Percentiles rank a stretch among this genome's conserved stretches.
Conservation (phyloP, 2,329 filamentous ascomycete species). For the Claviceps maximensis region DNA sequence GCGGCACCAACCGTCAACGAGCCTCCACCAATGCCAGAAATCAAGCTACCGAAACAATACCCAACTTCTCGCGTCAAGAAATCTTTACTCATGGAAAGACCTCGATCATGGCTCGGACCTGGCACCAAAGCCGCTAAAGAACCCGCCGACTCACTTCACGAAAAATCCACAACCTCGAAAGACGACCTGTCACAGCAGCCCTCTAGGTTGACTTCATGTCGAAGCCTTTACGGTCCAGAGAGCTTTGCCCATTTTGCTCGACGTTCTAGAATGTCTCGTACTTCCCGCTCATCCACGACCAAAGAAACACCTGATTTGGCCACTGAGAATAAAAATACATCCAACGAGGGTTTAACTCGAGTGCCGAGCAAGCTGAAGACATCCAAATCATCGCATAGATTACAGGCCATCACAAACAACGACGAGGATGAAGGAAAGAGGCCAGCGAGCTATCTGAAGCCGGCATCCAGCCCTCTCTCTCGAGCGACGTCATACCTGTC, state of each 20-base stretch:
- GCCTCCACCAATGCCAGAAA: not conserved
- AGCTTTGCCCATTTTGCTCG: constrained; percentile 27
- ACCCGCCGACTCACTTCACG: constrained; percentile 8
- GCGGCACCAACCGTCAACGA: not conserved
- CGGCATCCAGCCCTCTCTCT: constrained; percentile 25
- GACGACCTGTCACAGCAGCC: constrained; percentile 2
- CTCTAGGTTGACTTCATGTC: constrained; percentile 19
- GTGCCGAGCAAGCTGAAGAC: not conserved
- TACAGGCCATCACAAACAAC: constrained; percentile 15
- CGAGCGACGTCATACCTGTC: constrained; percentile 36
- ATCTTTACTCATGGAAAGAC: constrained; percentile 34
- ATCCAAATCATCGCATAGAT: constrained; percentile 12
- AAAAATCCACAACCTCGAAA: constrained; percentile 1
- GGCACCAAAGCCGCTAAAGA: constrained; percentile 28
- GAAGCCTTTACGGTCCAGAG: constrained; percentile 26
- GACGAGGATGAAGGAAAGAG: constrained; percentile 12
- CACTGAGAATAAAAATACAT: constrained; percentile 12
- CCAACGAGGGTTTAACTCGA: constrained; percentile 3
- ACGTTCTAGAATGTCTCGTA: constrained; percentile 7
- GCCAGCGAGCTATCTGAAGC: constrained; percentile 22
- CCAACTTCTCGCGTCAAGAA: constrained; percentile 23
- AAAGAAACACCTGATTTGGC: constrained; percentile 18
- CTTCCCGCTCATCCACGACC: constrained; percentile 25
- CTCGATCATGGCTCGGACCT: constrained; percentile 37
- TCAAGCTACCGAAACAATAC: constrained; percentile 6